phyloP scores from a whole-genome alignment of 2,329 filamentous ascomycete genomes.

The Fusarium duplospermum region DNA sequence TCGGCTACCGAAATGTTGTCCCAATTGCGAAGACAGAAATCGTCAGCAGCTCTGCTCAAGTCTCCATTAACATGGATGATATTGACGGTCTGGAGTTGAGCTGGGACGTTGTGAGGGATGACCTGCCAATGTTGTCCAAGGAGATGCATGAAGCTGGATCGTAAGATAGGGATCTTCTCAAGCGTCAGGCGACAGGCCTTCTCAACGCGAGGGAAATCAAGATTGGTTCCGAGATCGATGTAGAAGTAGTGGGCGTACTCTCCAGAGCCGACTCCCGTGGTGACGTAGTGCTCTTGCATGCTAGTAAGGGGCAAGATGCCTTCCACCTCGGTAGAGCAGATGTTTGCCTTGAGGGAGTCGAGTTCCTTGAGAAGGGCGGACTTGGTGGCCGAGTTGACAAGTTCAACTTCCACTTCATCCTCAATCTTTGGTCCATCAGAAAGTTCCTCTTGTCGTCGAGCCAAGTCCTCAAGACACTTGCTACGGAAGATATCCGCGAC shows the following conservation, averaged over 20 bases:
- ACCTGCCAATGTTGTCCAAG: constrained; percentile 37
- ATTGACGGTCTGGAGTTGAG: neutral
- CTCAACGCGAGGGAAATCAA: constrained; percentile 33
- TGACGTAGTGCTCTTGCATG: constrained; percentile 24
- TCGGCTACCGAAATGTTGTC: neutral
- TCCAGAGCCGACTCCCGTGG: neutral
- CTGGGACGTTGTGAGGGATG: constrained; percentile 22
- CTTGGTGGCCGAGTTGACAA: constrained; percentile 19
- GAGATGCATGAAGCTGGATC: constrained; percentile 34
- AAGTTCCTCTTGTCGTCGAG: neutral
- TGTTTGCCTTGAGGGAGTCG: neutral
- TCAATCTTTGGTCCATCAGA: neutral
- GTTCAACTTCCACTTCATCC: neutral
- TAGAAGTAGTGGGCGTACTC: constrained; percentile 40
- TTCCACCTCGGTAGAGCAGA: constrained; percentile 9
- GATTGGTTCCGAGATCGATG: constrained; percentile 30
- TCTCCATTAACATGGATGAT: constrained; percentile 17
- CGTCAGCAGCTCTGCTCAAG: constrained; percentile 16
- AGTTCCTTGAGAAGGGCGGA: constrained; percentile 3
- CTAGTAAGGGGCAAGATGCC: constrained; percentile 34
- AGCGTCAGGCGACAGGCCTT: constrained; percentile 22
- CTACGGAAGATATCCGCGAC: constrained; percentile 23
- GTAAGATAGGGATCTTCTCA: constrained; percentile 34
- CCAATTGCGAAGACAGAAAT: constrained; percentile 18
- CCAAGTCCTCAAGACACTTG: constrained; percentile 8